Conservation (phyloP, 129 eudicot species). For the Kitagawia praeruptora region DNA sequence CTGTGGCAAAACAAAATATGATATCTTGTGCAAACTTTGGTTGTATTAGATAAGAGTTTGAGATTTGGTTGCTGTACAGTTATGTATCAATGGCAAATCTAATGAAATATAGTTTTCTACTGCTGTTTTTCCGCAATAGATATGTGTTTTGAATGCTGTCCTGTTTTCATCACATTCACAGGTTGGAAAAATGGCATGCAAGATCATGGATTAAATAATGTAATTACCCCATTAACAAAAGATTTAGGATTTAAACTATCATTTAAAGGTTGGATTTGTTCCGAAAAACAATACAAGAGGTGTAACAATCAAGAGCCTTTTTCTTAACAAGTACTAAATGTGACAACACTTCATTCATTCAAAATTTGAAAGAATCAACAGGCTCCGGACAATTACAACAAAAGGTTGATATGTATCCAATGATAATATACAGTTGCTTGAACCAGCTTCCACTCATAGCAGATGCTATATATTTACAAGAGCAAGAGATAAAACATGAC, state of each 20-base stretch:
- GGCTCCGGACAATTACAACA: background rate
- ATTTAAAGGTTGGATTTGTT: background rate
- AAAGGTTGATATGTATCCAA: background rate
- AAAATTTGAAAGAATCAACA: background rate
- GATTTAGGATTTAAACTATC: background rate
- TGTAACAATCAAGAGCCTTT: background rate
- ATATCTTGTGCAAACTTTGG: background rate
- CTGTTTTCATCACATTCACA: background rate
- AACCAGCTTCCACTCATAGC: background rate
- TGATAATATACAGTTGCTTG: background rate
- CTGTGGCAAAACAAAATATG: background rate
- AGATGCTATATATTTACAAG: conserved; percentile 8
- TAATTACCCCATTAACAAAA: background rate
- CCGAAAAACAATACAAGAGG: no score
- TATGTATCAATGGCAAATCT: background rate
- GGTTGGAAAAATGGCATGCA: background rate
- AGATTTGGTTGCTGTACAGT: background rate
- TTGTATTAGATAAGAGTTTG: background rate
- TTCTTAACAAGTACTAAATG: background rate
- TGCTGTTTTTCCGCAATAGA: background rate
- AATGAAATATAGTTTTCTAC: background rate
- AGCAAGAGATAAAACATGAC: background rate
- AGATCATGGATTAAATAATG: no score
- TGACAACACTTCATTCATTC: background rate
- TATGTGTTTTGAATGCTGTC: background rate